A percentile compares a stretch with the other conserved stretches of the same genome.
These are phyloP conservation scores for Salix brachista DNA, from an alignment of 345 rosid species.

Conservation along the genomic window DNA sequence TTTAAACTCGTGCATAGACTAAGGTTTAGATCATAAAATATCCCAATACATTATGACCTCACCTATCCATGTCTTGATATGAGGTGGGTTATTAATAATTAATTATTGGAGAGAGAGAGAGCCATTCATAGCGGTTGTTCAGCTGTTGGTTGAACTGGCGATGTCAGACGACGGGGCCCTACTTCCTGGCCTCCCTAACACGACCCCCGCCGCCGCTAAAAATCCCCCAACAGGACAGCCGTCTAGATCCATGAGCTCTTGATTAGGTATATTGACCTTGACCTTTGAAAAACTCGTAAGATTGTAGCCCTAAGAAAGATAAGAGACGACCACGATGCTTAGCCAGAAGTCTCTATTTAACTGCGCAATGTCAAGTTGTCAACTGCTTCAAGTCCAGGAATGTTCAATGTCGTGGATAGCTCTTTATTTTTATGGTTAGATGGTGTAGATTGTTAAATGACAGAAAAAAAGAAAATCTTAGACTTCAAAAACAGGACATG, in stretches of 20 bases:
- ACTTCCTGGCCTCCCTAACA: not conserved
- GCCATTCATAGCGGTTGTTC: not conserved
- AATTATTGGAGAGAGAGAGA: not conserved
- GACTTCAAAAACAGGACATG: not conserved
- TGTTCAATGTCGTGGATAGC: not conserved
- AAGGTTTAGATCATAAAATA: not conserved
- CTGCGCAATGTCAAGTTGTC: not conserved
- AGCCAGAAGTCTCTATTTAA: not conserved
- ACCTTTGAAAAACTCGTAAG: conserved; percentile 8
- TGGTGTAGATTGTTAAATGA: not conserved
- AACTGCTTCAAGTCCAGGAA: conserved; percentile 8
- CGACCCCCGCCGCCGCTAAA: not conserved
- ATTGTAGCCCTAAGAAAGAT: not conserved
- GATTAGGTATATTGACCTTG: not conserved
- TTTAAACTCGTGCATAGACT: too few species aligned
- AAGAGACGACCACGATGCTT: not conserved
- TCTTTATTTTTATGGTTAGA: not conserved
- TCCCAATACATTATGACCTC: not conserved
- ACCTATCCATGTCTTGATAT: not conserved
- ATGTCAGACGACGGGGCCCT: conserved; percentile 15
- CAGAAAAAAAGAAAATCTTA: not conserved
- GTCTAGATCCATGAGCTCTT: not conserved
- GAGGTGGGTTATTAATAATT: not conserved
- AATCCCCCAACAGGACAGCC: conserved; percentile 6
- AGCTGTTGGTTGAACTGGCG: conserved; percentile 14